phyloP scores from a whole-genome alignment of 192 early-diverging fungal genomes.

The Oehlia diaphana region DNA sequence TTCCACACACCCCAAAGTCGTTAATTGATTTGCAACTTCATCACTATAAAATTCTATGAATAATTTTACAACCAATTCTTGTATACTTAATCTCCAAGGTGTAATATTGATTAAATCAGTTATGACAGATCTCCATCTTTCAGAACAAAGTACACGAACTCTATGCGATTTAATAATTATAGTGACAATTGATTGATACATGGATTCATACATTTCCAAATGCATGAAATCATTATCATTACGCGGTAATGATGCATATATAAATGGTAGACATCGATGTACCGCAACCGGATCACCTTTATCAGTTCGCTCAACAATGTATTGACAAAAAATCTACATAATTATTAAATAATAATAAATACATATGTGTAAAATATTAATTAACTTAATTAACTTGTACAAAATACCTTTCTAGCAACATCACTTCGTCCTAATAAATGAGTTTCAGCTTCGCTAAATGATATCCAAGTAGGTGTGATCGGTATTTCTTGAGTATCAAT shows the following conservation, averaged over 20 bases:
- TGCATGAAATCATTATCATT: background rate
- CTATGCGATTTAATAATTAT: constrained; percentile 8
- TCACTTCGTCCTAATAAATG: constrained; percentile 13
- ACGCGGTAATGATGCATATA: background rate
- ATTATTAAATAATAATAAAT: background rate
- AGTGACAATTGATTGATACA: background rate
- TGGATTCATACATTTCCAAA: constrained; percentile 16
- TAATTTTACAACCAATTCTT: constrained; percentile 5
- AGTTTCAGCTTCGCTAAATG: constrained; percentile 11
- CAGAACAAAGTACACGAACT: constrained; percentile 8
- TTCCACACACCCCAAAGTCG: background rate
- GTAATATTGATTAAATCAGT: background rate
- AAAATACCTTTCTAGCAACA: constrained; percentile 22
- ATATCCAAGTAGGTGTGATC: background rate
- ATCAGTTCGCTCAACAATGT: constrained; percentile 1
- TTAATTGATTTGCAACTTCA: background rate
- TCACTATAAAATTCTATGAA: constrained; percentile 13
- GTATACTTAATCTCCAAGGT: constrained; percentile 17
- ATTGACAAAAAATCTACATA: constrained; percentile 9
- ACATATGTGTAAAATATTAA: background rate
- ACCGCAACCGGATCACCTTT: background rate
- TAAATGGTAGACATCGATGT: background rate
- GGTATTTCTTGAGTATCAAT: background rate
- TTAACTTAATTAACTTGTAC: background rate
- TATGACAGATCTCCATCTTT: constrained; percentile 6